Evolutionary conservation across 2,329 filamentous ascomycete genomes (phyloP), one percentile per base, ranked within the genome.

Genomic region (Malbranchea zuffiana): DNA sequence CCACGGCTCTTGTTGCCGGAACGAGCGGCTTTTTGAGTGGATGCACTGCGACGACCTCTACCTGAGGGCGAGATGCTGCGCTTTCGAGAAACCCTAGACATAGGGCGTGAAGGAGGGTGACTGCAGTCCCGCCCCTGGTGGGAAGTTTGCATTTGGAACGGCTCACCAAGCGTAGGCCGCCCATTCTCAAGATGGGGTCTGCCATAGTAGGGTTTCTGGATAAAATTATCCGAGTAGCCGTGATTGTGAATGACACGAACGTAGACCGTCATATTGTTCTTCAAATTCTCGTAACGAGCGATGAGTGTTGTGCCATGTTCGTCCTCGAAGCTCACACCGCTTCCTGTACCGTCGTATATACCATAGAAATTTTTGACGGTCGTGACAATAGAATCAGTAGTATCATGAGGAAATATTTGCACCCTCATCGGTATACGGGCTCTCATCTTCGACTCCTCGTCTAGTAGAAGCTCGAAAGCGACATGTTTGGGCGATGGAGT

Each of bases 361-460:
- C 90, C 90, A 57, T 94, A 96, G 66, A 96, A 96, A 68, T 95
- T 96, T 72, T 94, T 96, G 55, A 96, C 88, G 1, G 90, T 96
- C 10, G 86, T 90, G 46, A 96, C 84, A 64, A 98, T 98, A 23
- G 87, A 95, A 57, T 96, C 88, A 15, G 88, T 96, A 35, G 84
- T 87, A 67, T 98, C 90, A 61, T 96, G 87, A 31, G 84, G 84
- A 54, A 81, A 94, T 50, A 98, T 95, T 54, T 92, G 82, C 29
- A 80, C 75, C 47, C 74, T 66, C 70, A 80, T 76, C 8, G 75
- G 75, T 35, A 79, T 70, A 43, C 75, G 68, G 49, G 74, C 75
- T 54, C 69, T 65, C 43, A 69, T 65, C 48, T 72, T 70, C 43
- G 70, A 70, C 42, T 67, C 65, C 47, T 74, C 68, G 41, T 72